Evolutionary conservation across 768 basidiomycete genomes (phyloP).

Genomic region (Mycena albidolilacea): DNA sequence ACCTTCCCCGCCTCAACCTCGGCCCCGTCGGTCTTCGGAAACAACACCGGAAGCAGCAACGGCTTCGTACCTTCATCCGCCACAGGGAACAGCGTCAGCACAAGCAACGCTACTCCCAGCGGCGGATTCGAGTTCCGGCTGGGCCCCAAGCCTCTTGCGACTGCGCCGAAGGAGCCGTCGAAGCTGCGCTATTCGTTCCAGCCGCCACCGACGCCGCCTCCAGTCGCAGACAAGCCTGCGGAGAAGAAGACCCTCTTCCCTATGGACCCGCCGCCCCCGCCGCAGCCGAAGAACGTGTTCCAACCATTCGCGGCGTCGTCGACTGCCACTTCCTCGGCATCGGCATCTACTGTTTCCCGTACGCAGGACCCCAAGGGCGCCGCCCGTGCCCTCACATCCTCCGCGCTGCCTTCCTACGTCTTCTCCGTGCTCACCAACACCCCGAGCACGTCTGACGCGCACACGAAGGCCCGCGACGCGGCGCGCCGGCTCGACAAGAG

Average conservation of each 20-base stretch:
- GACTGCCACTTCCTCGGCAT: not conserved
- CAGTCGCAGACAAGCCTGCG: slow-evolving; percentile 33
- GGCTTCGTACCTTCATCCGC: slow-evolving; percentile 7
- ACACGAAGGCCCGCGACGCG: slow-evolving; percentile 48
- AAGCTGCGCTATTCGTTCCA: slow-evolving; percentile 72
- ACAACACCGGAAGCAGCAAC: not conserved
- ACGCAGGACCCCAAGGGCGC: slow-evolving; percentile 46
- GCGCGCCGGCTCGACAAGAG: slow-evolving; percentile 57
- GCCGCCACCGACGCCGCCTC: slow-evolving; percentile 47
- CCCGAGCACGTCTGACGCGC: slow-evolving; percentile 37
- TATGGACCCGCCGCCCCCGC: slow-evolving; percentile 36
- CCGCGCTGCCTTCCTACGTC: slow-evolving; percentile 55
- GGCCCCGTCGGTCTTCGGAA: slow-evolving; percentile 15
- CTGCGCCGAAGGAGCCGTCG: slow-evolving; percentile 82
- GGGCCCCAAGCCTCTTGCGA: slow-evolving; percentile 47
- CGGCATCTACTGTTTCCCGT: not conserved
- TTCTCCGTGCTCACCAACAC: slow-evolving; percentile 51
- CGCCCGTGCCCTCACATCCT: slow-evolving; percentile 47
- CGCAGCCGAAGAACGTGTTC: slow-evolving; percentile 35
- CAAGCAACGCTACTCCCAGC: slow-evolving; percentile 8
- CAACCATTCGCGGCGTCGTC: slow-evolving; percentile 19
- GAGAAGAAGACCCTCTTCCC: slow-evolving; percentile 27
- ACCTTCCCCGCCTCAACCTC: slow-evolving; percentile 20
- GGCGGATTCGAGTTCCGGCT: slow-evolving; percentile 37
- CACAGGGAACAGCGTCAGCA: slow-evolving; percentile 26